Evolutionary conservation across 345 rosid species (phyloP).

Genomic region (Bruguiera gymnorhiza): DNA sequence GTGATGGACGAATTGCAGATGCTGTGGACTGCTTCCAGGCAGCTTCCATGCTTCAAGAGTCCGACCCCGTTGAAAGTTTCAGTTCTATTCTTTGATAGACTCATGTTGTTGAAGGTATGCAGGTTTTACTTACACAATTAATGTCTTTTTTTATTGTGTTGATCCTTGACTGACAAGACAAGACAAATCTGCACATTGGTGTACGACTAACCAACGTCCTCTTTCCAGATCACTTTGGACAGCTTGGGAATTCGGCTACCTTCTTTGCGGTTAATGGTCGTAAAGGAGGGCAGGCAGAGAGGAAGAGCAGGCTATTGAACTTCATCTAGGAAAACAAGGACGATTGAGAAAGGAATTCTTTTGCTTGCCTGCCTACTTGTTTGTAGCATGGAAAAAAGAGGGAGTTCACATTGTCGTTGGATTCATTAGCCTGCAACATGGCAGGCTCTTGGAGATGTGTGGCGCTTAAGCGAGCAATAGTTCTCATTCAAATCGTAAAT

Average conservation of each 20-base stretch:
- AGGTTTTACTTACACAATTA: background rate
- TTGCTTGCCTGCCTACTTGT: background rate
- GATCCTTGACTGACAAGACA: background rate
- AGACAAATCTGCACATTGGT: background rate
- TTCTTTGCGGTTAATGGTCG: background rate
- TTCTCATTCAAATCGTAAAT: background rate
- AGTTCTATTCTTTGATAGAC: conserved; percentile 47
- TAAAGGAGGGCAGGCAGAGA: background rate
- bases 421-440: background rate
- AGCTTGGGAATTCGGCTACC: background rate
- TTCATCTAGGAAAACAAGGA: background rate
- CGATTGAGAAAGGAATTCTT: too few species aligned
- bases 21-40: conserved; percentile 93
- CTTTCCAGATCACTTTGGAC: background rate
- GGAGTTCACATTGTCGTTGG: background rate
- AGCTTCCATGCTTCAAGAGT: conserved; percentile 90
- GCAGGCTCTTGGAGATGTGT: background rate
- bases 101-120: conserved; percentile 17
- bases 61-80: conserved; percentile 87
- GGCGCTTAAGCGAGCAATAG: background rate
- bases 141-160: background rate
- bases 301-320: background rate
- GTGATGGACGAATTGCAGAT: conserved; percentile 81
- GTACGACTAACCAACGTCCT: background rate
- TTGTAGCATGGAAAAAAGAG: background rate